Evolutionary conservation across 208 protist genomes (phyloP).

Genomic region (Trypanosoma avium): DNA sequence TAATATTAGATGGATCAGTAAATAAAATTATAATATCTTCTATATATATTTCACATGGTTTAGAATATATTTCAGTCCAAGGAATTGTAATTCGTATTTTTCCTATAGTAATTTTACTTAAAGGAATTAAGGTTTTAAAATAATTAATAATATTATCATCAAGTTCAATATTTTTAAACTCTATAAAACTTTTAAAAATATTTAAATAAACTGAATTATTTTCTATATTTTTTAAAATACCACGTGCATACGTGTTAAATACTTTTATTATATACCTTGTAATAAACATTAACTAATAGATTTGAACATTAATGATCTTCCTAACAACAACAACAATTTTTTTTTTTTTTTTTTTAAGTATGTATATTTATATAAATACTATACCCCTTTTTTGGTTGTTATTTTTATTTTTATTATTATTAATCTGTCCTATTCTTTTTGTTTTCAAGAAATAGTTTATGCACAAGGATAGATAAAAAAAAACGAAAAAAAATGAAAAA

Average conservation of each 20-base stretch:
- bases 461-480: slow-evolving; percentile 10
- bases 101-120: slow-evolving; percentile 41
- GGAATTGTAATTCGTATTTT: slow-evolving; percentile 54
- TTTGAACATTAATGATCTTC: not conserved
- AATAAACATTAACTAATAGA: slow-evolving; percentile 51
- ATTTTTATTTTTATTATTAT: too few relatives aligned
- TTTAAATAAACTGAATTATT: slow-evolving; percentile 56
- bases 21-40: slow-evolving; percentile 44
- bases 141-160: slow-evolving; percentile 30
- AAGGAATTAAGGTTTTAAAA: slow-evolving; percentile 32
- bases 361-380: too few relatives aligned
- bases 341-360: slow-evolving; percentile 2
- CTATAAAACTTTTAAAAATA: slow-evolving; percentile 53
- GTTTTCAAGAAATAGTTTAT: not conserved
- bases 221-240: slow-evolving; percentile 62
- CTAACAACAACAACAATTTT: not conserved
- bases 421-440: too few relatives aligned
- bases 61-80: slow-evolving; percentile 59
- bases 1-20: not conserved
- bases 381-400: too few relatives aligned
- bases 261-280: slow-evolving; percentile 50
- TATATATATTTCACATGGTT: slow-evolving; percentile 48
- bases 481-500: slow-evolving; percentile 13
- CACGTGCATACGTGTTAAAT: slow-evolving; percentile 56
- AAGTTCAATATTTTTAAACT: slow-evolving; percentile 65